phyloP scores from a whole-genome alignment of 352 stramenopile species.

The Pythium dissotocum region DNA sequence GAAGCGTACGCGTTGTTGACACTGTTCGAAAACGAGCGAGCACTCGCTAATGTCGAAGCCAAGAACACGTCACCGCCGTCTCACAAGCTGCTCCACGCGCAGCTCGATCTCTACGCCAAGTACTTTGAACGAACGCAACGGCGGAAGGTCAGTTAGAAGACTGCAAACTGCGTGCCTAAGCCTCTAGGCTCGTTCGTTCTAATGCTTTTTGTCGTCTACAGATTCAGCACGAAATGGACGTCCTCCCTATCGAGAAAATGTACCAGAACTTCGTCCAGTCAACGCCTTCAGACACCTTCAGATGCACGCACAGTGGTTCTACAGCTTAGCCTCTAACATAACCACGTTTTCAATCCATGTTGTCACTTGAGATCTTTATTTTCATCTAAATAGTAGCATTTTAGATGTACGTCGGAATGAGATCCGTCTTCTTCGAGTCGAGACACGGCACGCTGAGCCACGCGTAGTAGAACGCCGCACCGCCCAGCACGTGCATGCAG shows the following conservation, averaged over 20 bases:
- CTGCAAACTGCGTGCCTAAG: too few relatives aligned
- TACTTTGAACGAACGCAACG: conserved; percentile 50
- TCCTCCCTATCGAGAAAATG: conserved; percentile 20
- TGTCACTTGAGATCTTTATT: neutral
- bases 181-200: neutral
- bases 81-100: conserved; percentile 39
- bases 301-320: neutral
- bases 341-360: neutral
- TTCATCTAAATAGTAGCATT: neutral
- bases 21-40: conserved; percentile 46
- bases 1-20: conserved; percentile 59
- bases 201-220: neutral
- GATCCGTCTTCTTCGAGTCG: conserved; percentile 83
- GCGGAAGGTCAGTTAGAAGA: conserved; percentile 34
- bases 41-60: neutral
- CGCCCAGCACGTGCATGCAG: conserved; percentile 66
- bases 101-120: conserved; percentile 51
- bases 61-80: neutral
- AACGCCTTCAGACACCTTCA: neutral
- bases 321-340: neutral
- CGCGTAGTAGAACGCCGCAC: conserved; percentile 73
- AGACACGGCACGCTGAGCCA: conserved; percentile 77
- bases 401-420: conserved; percentile 76
- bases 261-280: conserved; percentile 19
- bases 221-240: conserved; percentile 25